phyloP scores from a whole-genome alignment of 495 filamentous ascomycete species.

The Aspergillus funiculosus region DNA sequence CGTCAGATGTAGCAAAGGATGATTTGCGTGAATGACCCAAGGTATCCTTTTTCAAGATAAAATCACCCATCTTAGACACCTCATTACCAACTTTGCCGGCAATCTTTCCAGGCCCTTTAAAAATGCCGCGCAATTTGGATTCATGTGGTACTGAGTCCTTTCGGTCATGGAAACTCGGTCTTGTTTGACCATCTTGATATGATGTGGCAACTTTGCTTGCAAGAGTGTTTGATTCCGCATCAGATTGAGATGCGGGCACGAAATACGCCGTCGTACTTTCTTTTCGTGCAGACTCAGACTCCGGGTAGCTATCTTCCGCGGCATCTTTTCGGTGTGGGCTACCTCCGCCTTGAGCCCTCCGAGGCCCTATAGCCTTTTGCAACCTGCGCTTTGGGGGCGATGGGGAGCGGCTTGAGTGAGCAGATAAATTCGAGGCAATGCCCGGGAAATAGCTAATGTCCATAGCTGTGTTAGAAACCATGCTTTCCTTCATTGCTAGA shows the following conservation, averaged over 20 bases:
- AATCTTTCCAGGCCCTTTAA: conserved; percentile 50
- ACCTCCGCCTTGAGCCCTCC: conserved; percentile 42
- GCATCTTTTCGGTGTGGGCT: conserved; percentile 29
- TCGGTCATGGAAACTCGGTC: conserved; percentile 17
- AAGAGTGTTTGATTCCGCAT: conserved; percentile 31
- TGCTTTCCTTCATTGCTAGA: conserved; percentile 44
- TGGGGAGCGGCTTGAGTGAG: conserved; percentile 45
- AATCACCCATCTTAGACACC: conserved; percentile 52
- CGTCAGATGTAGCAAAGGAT: conserved; percentile 39
- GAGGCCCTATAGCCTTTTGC: conserved; percentile 38
- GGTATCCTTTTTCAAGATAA: conserved; percentile 48
- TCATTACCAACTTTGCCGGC: conserved; percentile 51
- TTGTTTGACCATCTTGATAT: conserved; percentile 25
- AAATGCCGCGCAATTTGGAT: conserved; percentile 45
- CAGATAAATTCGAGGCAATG: conserved; percentile 51
- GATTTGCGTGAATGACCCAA: conserved; percentile 30
- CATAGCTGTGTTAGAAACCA: conserved; percentile 44
- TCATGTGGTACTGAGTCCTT: conserved; percentile 29
- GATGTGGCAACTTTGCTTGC: conserved; percentile 26
- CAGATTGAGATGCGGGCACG: conserved; percentile 15
- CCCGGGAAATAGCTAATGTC: conserved; percentile 47
- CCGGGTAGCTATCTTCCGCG: conserved; percentile 22
- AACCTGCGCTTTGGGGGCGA: conserved; percentile 47
- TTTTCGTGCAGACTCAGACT: conserved; percentile 18
- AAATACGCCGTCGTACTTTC: conserved; percentile 10